phyloP scores from a whole-genome alignment of 2,329 filamentous ascomycete genomes.

The Septoria linicola region DNA sequence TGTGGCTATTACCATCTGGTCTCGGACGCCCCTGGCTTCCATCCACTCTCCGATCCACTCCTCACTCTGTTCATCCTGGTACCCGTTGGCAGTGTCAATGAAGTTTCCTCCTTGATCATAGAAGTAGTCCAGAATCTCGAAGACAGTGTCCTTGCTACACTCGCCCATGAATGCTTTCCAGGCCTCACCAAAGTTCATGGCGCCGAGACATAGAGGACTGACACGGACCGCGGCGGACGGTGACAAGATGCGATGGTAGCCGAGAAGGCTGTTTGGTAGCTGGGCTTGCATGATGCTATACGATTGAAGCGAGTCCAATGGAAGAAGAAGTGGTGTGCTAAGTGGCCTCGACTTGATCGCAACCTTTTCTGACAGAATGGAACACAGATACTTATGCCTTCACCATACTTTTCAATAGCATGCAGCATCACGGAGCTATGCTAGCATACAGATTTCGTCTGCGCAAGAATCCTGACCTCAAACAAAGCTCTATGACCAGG shows the following conservation, averaged over 20 bases:
- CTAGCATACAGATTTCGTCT: too few relatives aligned
- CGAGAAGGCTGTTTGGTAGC: conserved; percentile 44
- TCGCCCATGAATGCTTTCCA: conserved; percentile 42
- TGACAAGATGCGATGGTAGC: conserved; percentile 53
- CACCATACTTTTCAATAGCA: too few relatives aligned
- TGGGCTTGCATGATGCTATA: conserved; percentile 13
- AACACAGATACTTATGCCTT: too few relatives aligned
- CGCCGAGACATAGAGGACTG: conserved; percentile 55
- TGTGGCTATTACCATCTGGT: conserved; percentile 58
- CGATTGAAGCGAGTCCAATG: too few relatives aligned
- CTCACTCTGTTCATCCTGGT: conserved; percentile 38
- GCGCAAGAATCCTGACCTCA: too few relatives aligned
- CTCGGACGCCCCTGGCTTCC: conserved; percentile 48
- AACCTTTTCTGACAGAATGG: too few relatives aligned
- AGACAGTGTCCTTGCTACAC: conserved; percentile 35
- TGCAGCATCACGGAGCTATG: too few relatives aligned
- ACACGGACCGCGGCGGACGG: conserved; percentile 54
- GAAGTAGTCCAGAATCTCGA: conserved; percentile 38
- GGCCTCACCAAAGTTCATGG: conserved; percentile 56
- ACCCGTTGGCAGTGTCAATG: conserved; percentile 46
- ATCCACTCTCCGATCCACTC: conserved; percentile 36
- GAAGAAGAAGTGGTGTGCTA: too few relatives aligned
- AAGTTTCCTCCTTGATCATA: conserved; percentile 38
- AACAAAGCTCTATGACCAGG: too few relatives aligned
- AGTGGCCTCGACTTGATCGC: too few relatives aligned